These are phyloP conservation scores for Russula olivacea DNA, from an alignment of 768 basidiomycete genomes.

Conservation along the genomic window DNA sequence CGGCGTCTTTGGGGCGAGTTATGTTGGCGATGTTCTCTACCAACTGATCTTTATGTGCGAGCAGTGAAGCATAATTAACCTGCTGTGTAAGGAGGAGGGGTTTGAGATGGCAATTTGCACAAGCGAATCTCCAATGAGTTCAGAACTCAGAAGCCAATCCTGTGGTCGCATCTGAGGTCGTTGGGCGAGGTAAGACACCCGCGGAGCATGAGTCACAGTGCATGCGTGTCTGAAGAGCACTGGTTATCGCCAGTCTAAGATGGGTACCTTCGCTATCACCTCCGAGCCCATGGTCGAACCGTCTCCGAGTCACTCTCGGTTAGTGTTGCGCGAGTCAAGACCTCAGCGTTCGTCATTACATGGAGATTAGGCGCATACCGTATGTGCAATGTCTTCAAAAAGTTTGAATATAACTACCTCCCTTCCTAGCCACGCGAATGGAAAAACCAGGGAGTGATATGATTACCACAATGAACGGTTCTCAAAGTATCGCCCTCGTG, in stretches of 20 bases:
- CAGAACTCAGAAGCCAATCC: neutral
- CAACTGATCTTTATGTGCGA: neutral
- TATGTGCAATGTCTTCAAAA: neutral
- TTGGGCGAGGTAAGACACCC: neutral
- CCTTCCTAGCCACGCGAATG: neutral
- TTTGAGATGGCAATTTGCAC: neutral
- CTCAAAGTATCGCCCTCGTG: constrained; percentile 62
- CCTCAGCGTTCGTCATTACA: neutral
- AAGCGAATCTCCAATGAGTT: neutral
- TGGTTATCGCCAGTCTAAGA: neutral
- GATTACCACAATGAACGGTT: constrained; percentile 31
- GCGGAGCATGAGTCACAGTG: neutral
- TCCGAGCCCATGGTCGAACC: neutral
- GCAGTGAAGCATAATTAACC: neutral
- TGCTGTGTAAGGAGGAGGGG: neutral
- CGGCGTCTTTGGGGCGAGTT: neutral
- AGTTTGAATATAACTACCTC: neutral
- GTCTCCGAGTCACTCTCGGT: neutral
- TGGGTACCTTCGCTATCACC: neutral
- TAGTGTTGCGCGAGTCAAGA: neutral
- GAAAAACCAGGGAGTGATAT: neutral
- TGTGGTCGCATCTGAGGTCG: neutral
- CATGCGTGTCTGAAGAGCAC: neutral
- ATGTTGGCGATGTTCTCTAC: neutral
- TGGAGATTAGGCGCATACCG: neutral